A percentile compares a stretch with the other conserved stretches of the same genome.
phyloP scores from a whole-genome alignment of 768 basidiomycete species.

The Boletus rufocinnamomeus region DNA sequence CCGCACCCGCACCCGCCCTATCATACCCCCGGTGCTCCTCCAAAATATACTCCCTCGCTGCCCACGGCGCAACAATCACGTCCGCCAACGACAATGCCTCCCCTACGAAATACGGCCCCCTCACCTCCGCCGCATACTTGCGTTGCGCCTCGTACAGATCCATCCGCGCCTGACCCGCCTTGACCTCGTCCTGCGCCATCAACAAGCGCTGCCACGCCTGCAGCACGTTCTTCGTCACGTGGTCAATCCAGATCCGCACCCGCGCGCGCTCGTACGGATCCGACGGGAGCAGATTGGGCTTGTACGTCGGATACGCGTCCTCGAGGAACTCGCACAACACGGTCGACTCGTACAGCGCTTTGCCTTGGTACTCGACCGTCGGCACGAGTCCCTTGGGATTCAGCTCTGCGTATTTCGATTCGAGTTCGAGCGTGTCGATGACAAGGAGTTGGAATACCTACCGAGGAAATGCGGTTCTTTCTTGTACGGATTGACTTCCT shows the following conservation, averaged over 20 bases:
- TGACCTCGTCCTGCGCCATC: conserved; percentile 39
- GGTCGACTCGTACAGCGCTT: conserved; percentile 64
- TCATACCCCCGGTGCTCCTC: conserved; percentile 51
- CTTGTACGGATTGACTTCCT: conserved; percentile 70
- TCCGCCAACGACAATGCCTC: conserved; percentile 56
- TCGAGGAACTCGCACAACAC: conserved; percentile 69
- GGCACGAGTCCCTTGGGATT: conserved; percentile 76
- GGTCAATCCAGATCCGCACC: conserved; percentile 59
- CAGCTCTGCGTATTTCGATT: conserved; percentile 35
- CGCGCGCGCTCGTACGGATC: conserved; percentile 55
- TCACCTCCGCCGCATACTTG: conserved; percentile 38
- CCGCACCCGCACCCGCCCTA: conserved; percentile 42
- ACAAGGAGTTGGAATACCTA: conserved; percentile 11
- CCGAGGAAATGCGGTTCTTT: conserved; percentile 60
- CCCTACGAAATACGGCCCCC: conserved; percentile 59
- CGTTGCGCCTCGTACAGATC: conserved; percentile 42
- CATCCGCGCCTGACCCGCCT: conserved; percentile 37
- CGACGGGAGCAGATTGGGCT: conserved; percentile 50
- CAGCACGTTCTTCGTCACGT: conserved; percentile 52
- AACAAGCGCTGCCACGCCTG: conserved; percentile 54
- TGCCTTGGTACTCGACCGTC: conserved; percentile 49
- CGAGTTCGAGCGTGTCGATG: too few relatives aligned
- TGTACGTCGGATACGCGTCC: conserved; percentile 48
- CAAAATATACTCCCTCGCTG: conserved; percentile 48
- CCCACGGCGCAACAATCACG: conserved; percentile 58